phyloP scores from a whole-genome alignment of 768 basidiomycete genomes.

The Naganishia vaughanmartiniae region DNA sequence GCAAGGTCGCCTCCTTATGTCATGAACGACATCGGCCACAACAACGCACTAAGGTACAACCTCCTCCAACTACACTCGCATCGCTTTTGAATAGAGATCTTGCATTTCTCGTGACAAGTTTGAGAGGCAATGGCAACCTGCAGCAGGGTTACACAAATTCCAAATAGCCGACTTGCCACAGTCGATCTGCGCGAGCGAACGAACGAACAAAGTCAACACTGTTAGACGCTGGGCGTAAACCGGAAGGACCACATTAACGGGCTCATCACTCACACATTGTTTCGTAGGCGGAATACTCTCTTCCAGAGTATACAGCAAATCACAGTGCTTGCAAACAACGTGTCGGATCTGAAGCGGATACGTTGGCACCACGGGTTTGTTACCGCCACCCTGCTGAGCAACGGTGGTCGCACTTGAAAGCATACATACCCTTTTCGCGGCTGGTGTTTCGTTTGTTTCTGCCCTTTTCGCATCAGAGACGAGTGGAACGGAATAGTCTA shows the following conservation, averaged over 20 bases:
- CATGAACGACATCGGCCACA: neutral
- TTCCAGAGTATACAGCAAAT: constrained; percentile 9
- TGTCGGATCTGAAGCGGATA: neutral
- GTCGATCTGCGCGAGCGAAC: neutral
- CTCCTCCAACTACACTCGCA: neutral
- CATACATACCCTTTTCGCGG: neutral
- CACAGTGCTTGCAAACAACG: constrained; percentile 4
- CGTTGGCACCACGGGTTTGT: neutral
- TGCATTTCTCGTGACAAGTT: neutral
- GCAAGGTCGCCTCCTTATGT: too few relatives aligned
- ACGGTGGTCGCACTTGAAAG: neutral
- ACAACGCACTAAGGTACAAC: neutral
- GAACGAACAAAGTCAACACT: neutral
- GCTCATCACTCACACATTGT: neutral
- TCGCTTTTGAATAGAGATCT: constrained; percentile 6
- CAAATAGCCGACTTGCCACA: neutral
- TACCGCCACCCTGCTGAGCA: neutral
- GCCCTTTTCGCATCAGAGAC: neutral
- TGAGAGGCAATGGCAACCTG: neutral
- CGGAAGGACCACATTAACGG: neutral
- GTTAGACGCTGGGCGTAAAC: neutral
- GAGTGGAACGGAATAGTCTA: neutral
- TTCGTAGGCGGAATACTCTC: neutral
- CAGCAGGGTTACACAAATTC: neutral
- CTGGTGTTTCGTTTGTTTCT: neutral